Conservation (phyloP, 306 rosid genomes). For the Prinsepia uniflora region DNA sequence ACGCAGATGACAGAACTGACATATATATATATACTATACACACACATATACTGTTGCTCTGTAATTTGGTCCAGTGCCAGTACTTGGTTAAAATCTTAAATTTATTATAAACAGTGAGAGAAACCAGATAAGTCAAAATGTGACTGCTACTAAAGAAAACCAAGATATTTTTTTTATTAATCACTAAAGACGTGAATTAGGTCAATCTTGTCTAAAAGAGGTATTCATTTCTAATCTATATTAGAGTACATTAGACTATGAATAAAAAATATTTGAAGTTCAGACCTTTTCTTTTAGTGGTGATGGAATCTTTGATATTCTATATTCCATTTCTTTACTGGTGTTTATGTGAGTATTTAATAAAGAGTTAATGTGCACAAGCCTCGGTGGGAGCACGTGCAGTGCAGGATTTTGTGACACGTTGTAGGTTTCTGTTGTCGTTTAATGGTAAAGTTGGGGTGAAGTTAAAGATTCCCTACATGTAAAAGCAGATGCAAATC, state of each 20-base stretch:
- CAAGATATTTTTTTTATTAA: no score
- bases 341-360: slow-evolving; percentile 23
- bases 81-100: not conserved
- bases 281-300: not conserved
- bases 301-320: slow-evolving; percentile 38
- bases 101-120: not conserved
- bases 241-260: no score
- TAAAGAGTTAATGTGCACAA: slow-evolving; percentile 33
- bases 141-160: no score
- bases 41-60: slow-evolving; percentile 5
- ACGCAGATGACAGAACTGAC: slow-evolving; percentile 13
- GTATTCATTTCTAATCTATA: no score
- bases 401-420: slow-evolving; percentile 35
- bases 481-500: slow-evolving; percentile 35
- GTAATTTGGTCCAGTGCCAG: slow-evolving; percentile 10
- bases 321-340: slow-evolving; percentile 6
- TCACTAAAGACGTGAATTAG: no score
- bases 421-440: slow-evolving; percentile 53
- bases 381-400: slow-evolving; percentile 64
- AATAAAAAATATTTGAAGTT: not conserved
- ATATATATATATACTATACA: no score
- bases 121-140: slow-evolving; percentile 16
- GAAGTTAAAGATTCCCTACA: slow-evolving; percentile 49
- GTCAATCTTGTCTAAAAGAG: no score
- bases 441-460: slow-evolving; percentile 36